Evolutionary conservation across 768 basidiomycete genomes (phyloP), one percentile per base, ranked within the genome.

Genomic region (Guyanaporus albipodus): DNA sequence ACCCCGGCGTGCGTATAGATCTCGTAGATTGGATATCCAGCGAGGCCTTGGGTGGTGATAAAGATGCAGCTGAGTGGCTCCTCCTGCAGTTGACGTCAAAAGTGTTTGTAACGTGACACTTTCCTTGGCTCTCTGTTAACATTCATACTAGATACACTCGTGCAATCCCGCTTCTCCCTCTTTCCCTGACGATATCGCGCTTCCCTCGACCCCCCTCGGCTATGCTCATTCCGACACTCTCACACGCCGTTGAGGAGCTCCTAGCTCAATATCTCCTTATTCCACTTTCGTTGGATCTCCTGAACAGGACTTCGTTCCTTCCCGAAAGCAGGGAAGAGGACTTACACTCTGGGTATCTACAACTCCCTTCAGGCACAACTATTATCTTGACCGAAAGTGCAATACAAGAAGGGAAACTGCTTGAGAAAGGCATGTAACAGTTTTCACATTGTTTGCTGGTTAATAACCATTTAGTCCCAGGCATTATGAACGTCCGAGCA

Each of bases 321-420:
- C 89, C 88, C 0, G 81, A 85, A 57, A 76, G 75, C 54, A 82
- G 79, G 38, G 79, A 82, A 48, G 76, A 88, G 39, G 87, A 90
- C 54, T 67, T 92, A 5, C 80, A 84, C 50, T 79, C 85, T 2
- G 89, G 90, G 3, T 75, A 75, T 52, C 70, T 92, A 22, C 89
- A 92, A 58, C 73, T 89, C 12, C 82, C 89, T 2, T 66, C 67
- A 11, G 82, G 83, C 4, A 76, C 78, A 6, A 59, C 76, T 3
- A 67, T 85, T 23, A 60, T 90, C 12, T 59, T 91, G 29, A 80
- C 82, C 0, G 90, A 91, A 59, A 71, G 71, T 46, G 79, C 75
- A 4, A 67, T 92, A 32, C 72, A 72, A 26, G 90, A 91, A 61
- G 89, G 90, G 11, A 74, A 68, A 37, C 68, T 91, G 10, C 61